Base-by-base conservation (phyloP, 768 basidiomycete species). In the Tulasnella sp. region DNA sequence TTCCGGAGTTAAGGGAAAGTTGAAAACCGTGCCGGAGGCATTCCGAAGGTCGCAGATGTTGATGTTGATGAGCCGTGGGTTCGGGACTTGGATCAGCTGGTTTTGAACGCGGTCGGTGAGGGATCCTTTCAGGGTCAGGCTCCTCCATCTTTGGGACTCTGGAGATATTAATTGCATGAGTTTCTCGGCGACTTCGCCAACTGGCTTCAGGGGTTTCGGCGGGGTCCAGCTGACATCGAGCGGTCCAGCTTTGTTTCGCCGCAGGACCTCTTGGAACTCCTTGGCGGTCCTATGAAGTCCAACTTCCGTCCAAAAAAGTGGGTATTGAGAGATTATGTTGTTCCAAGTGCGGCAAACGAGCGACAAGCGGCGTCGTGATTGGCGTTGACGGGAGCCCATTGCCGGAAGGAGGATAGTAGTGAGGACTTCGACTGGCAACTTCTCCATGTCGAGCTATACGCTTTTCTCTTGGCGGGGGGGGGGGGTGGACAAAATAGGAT, bases 181-280 rank as follows among this genome's bases (percentile, higher is more conserved):
- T n/a, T 34, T 28, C 1, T 12, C 1, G 24, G 28, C n/a, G 3
- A 0, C 60, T 64, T 28, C n/a, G 14, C n/a, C 16, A 3, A 64
- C 16, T 24, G 8, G 7, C 14, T 11, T 64, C 28, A 8, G 14
- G 20, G 60, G n/a, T 5, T 64, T 64, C 31, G 60, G 14, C 1
- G 60, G 60, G 31, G 28, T 64, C 60, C 60, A 64, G 60, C 60
- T 64, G 60, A 64, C 31, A 34, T 64, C 60, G 60, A 64, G 60
- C 1, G 60, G 60, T 34, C 60, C 60, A n/a, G 1, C n/a, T 4
- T 18, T 20, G 60, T 64, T 64, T 14, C 60, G 60, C 3, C 31
- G 60, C 60, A 64, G 3, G 60, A 64, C 31, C 12, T 64, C 60
- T 9, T 1, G 28, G 28, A 31, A 14, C n/a, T 64, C 60, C 7